Evolutionary conservation across 768 basidiomycete species (phyloP), one percentile per base, ranked within the genome.

Genomic region (Antrodiella citrinella): DNA sequence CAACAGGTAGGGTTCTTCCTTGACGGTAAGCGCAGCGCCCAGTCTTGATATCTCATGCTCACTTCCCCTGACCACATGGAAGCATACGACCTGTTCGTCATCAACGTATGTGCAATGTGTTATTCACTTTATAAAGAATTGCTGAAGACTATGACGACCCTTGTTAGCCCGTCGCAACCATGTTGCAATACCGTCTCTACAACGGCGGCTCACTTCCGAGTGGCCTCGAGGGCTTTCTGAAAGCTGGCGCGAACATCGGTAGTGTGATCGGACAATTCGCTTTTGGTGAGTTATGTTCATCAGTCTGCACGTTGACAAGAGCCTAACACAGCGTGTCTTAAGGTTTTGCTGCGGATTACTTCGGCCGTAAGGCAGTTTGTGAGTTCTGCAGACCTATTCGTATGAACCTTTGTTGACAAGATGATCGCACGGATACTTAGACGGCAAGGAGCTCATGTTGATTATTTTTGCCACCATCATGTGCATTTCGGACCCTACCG

Each of bases 401-500:
- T n/a, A n/a, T n/a, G n/a, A n/a, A n/a, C n/a, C n/a, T n/a, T n/a
- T n/a, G n/a, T n/a, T n/a, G n/a, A n/a, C n/a, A n/a, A n/a, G 15
- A 7, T 13, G 11, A 44, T 54, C 21, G 52, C 42, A 13, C 3
- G n/a, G 10, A 9, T 20, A 2, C 23, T 7, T 60, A 81, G 82
- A 86, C 54, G 84, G 86, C 7, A 84, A 86, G 61, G 86, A 89
- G 59, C 74, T 90, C 47, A 84, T 88, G 77, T 67, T 90, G 51
- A 86, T 87, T 56, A 88, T 90, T 59, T 53, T 88, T 46, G 86
- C 83, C 0, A 89, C 87, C 1, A 86, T 89, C 59, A 63, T 88
- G 26, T 75, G 73, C 23, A 70, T 89, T 50, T 77, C 80, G 2
- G 77, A 74, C 12, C 86, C 86, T 0, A 85, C 85, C 3, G 80